Percentiles rank a stretch among this genome's conserved stretches.
Evolutionary conservation across 768 basidiomycete species (phyloP).

Genomic region (Trametes coccinea): DNA sequence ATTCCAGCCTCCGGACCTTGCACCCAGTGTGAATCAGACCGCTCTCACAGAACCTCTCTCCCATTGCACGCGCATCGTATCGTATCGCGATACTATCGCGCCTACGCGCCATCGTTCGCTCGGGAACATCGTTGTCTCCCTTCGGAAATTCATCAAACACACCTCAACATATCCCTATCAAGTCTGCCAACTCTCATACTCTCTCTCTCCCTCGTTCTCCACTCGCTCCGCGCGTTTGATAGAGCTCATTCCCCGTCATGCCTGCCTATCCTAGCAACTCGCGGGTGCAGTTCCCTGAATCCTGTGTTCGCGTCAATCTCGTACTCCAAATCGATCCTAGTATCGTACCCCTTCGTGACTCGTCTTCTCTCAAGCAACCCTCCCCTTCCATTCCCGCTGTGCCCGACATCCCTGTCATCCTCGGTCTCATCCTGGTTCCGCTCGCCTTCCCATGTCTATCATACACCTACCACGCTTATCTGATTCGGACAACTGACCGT

Average conservation of each 20-base stretch:
- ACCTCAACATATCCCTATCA: not conserved
- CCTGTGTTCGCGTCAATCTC: conserved; percentile 1
- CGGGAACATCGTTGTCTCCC: no score
- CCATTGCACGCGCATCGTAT: not conserved
- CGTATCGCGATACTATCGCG: conserved; percentile 1
- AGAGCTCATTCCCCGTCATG: not conserved
- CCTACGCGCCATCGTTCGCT: not conserved
- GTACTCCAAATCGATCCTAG: not conserved
- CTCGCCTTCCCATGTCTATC: conserved; percentile 18
- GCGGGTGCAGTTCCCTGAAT: not conserved
- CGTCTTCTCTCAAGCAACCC: not conserved
- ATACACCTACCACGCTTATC: conserved; percentile 9
- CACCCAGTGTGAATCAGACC: not conserved
- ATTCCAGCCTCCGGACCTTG: conserved; percentile 10
- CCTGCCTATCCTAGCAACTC: not conserved
- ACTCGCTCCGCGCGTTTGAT: not conserved
- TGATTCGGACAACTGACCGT: not conserved
- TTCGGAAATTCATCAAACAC: not conserved
- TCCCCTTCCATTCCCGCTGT: not conserved
- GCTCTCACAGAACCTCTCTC: not conserved
- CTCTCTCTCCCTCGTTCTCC: not conserved
- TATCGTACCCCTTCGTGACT: not conserved
- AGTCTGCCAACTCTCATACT: not conserved
- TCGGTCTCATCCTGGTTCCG: not conserved
- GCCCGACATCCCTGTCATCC: not conserved